Base-by-base conservation (phyloP, 2,329 filamentous ascomycete species). In the Penicillium vulpinum region DNA sequence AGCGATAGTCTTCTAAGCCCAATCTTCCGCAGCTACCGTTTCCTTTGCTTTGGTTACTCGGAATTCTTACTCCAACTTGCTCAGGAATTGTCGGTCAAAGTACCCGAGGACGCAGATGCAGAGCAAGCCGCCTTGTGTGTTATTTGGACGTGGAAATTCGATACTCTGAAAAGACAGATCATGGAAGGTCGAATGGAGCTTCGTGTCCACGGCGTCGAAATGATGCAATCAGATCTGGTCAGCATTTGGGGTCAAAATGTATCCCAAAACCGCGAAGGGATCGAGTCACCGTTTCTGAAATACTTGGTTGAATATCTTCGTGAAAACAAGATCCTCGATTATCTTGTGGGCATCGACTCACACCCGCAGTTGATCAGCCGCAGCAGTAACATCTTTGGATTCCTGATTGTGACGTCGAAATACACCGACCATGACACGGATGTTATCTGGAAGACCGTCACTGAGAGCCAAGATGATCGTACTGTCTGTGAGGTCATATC, bases 151-250 rank as follows among this genome's bases (percentile, higher is more conserved):
- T 95, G 90, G 88, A 87, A 85, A 49, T 86, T 96, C 64, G 79
- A 80, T 41, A 78, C 88, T 1, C 78, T 90, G 50, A 85, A 85
- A 65, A 88, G 85, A 63, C 86, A 93, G 63, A 87, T 97, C 51
- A 86, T 84, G 67, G 93, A 90, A 56, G 88, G 90, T 35, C 90
- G 93, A 67, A 96, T 97, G 91, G 91, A 96, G 68, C 80, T 97
- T 36, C 88, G 93, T 36, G 89, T 95, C 13, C 83, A 85, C 70
- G 91, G 91, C 21, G 87, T 93, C 48, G 83, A 85, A n/a, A 80
- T 79, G 21, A 88, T 97, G 83, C 89, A 90, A 62, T 70, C 69
- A 9, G 86, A 90, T 29, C 80, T 97, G 35, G 83, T 95, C 9
- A 69, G 73, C 0, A 78, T 90, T 24, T 94, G 87, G 81, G 83